phyloP scores from a whole-genome alignment of 116 monocot species.

The Zostera marina region DNA sequence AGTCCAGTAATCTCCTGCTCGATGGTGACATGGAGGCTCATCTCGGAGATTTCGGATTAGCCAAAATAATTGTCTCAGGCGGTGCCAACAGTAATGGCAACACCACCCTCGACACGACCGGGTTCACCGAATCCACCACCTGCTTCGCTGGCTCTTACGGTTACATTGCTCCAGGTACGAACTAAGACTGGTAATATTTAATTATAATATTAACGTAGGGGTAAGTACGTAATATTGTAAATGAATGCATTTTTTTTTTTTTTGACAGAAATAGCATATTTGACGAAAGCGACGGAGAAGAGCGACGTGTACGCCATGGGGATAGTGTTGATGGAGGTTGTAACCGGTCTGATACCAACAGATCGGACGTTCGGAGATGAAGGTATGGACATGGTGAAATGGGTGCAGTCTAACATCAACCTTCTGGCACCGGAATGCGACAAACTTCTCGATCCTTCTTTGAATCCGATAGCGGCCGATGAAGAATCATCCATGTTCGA shows the following conservation, averaged over 20 bases:
- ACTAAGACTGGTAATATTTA: too few species aligned
- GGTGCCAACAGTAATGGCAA: background rate
- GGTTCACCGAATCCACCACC: constrained; percentile 32
- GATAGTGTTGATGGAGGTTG: constrained; percentile 84
- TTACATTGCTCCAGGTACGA: constrained; percentile 70
- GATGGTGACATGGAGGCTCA: constrained; percentile 82
- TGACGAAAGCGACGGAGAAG: constrained; percentile 61
- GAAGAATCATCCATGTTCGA: constrained; percentile 51
- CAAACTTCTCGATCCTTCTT: constrained; percentile 35
- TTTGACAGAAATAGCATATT: constrained; percentile 57
- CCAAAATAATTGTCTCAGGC: constrained; percentile 26
- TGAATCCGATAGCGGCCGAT: constrained; percentile 28
- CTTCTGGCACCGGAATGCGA: constrained; percentile 20
- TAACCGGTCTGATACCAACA: constrained; percentile 57
- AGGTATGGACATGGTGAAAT: constrained; percentile 58
- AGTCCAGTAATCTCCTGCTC: constrained; percentile 70
- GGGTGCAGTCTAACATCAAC: constrained; percentile 33
- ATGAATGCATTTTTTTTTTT: background rate
- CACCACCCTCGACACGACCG: constrained; percentile 14
- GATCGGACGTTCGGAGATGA: constrained; percentile 30
- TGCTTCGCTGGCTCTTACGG: constrained; percentile 74
- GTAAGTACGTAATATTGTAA: too few species aligned
- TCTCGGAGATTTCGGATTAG: constrained; percentile 82
- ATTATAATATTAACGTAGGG: too few species aligned
- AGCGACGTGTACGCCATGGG: constrained; percentile 92